Base-by-base conservation (phyloP, 2,329 filamentous ascomycete genomes). In the Didymella glomerata region DNA sequence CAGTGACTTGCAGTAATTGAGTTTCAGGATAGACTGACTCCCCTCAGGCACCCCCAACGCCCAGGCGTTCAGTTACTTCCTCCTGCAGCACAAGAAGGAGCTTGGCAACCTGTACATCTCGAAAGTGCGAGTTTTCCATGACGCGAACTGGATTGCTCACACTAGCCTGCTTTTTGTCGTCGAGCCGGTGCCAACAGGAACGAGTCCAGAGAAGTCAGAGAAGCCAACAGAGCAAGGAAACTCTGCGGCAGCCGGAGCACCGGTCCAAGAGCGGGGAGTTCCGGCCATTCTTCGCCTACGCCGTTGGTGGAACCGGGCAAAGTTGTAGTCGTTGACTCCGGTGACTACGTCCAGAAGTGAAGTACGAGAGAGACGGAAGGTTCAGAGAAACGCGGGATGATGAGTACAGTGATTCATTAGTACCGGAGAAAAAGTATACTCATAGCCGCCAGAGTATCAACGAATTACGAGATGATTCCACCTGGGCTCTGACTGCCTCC, bases 1-100 rank as follows among this genome's bases (percentile, higher is more conserved):
- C n/a, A 46, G 50, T 46, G 16, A 11, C 2, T 2, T 28, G 5
- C 27, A 4, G 10, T 8, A 4, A 8, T 28, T 28, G 27, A 28
- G 4, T 4, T 6, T 28, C 10, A 28, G 27, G 5, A 28, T 28
- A 28, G 27, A 52, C 40, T 52, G 24, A 52, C 44, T 9, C 5
- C 30, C 1, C 2, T 2, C 34, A 57, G 54, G 54, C 18, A 52
- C 54, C 3, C 42, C 54, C 6, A 57, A 57, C 27, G 54, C 48
- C 4, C 32, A 52, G 22, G 54, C 54, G 16, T 53, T 57, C 44
- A 53, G 48, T n/a, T 57, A 57, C 28, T 53, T 57, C 14, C 48
- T 57, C 8, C 49, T 57, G 1, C 54, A 53, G 30, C 54, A 57
- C 27, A 57, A 57, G 54, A 38, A 20, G 14, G 22, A 40, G 3